Base-by-base conservation (phyloP, 2,329 filamentous ascomycete genomes). In the Camillea tinctor region DNA sequence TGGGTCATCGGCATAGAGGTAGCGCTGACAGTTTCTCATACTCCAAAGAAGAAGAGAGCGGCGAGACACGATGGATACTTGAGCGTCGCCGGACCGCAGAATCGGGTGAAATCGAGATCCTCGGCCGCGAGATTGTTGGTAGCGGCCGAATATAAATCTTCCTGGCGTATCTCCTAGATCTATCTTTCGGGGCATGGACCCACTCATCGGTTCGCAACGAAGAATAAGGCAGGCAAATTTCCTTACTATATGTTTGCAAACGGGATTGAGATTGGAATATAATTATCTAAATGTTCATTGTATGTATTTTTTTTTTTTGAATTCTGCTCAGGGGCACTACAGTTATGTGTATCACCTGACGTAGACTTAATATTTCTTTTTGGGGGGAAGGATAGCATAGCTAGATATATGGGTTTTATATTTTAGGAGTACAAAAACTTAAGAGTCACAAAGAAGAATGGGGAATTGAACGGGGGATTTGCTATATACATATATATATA, bases 1-100 rank as follows among this genome's bases (percentile, higher is more conserved):
- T 71, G 69, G 79, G 80, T 0, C 72, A 73, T 56, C 65, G 64
- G 19, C 70, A 71, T 30, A 69, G 80, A 64, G 77, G 82, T 54
- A 89, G 85, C 52, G 80, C 86, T 1, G 89, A 91, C 65, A 90
- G 87, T 63, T 86, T 92, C 36, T 88, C 88, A 6, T 92, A 92
- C 72, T 79, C 83, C 2, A 82, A 82, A 61, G 86, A 89, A 68
- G 85, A 87, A 52, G 79, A 84, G 2, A 80, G 80, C 8, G 83
- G 81, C 1, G 83, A 84, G 64, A 82, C 80, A 58, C 77, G 87
- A 52, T 92, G 89, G 89, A 84, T 92, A 7, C 77, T 92, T 66
- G 89, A 92, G 73, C 76, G 88, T 40, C 79, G 88, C 56, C 77
- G 89, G 40, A 89, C 87, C 2, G 85, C 80, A 1, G 88, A 91